phyloP scores from a whole-genome alignment of 2,329 filamentous ascomycete genomes.

The Neofusicoccum laricinum region DNA sequence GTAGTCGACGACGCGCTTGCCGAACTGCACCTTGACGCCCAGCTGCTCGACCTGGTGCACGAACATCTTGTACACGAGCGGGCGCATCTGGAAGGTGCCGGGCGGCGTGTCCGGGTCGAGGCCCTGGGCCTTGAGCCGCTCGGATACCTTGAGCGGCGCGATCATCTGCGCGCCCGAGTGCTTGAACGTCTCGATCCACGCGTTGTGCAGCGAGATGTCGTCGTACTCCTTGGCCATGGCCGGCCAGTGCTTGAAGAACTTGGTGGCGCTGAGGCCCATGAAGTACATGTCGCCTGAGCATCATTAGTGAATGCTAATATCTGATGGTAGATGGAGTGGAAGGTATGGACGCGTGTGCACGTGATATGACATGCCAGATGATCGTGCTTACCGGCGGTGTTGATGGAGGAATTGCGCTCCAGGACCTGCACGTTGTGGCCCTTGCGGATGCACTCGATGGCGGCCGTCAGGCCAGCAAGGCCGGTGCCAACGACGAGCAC shows the following conservation, averaged over 20 bases:
- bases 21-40: slow-evolving; percentile 43
- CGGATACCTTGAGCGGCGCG: slow-evolving; percentile 47
- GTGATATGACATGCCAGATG: background rate
- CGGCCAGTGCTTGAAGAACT: slow-evolving; percentile 56
- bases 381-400: slow-evolving; percentile 47
- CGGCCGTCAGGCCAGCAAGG: slow-evolving; percentile 36
- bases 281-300: slow-evolving; percentile 57
- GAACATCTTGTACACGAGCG: slow-evolving; percentile 56
- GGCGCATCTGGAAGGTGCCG: slow-evolving; percentile 56
- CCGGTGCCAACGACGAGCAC: slow-evolving; percentile 41
- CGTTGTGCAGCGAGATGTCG: slow-evolving; percentile 51
- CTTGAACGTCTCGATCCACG: slow-evolving; percentile 56
- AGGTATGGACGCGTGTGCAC: background rate
- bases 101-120: slow-evolving; percentile 50
- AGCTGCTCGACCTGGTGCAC: slow-evolving; percentile 47
- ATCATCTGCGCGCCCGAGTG: slow-evolving; percentile 52
- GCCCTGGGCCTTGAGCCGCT: slow-evolving; percentile 46
- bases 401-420: slow-evolving; percentile 48
- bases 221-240: slow-evolving; percentile 52
- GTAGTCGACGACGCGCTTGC: slow-evolving; percentile 42
- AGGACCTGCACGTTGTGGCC: slow-evolving; percentile 40
- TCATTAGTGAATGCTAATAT: background rate
- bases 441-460: slow-evolving; percentile 39
- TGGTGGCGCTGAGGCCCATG: slow-evolving; percentile 56
- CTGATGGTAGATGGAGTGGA: too few relatives aligned